Base-by-base conservation (phyloP, 2,329 filamentous ascomycete genomes). In the Venturia carpophila region DNA sequence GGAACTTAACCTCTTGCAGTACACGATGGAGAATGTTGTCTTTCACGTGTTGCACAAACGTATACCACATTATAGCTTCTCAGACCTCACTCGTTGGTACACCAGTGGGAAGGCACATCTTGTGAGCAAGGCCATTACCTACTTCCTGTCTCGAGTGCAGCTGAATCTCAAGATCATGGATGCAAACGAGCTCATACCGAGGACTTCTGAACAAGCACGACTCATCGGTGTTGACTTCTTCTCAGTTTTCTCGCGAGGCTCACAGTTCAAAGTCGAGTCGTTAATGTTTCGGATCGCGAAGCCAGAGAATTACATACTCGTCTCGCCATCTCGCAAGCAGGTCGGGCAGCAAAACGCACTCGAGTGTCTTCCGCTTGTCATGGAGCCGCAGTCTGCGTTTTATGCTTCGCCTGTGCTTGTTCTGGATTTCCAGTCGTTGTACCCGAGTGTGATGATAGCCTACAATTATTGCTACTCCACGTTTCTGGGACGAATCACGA, bases 391-490 rank as follows among this genome's bases (percentile, higher is more conserved):
- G 71, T 97, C 92, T 69, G 90, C 87, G 7, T 96, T 99, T 73
- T 99, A 99, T 76, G 91, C 81, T 65, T 94, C 90, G 67, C 94
- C 94, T 0, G 74, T 99, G 0, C 74, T 99, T 3, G 94, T 99
- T 0, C 81, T 99, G 7, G 94, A 99, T 75, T 99, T 99, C 68
- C 93, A 97, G 72, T 96, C 91, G 67, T 78, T 99, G 60, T 99
- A 99, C 69, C 94, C 94, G 0, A 97, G 92, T 75, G 88, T 97
- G 67, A 97, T 99, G 92, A 97, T 99, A 72, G 94, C 94, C 0
- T 97, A 99, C 79, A 99, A 99, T 72, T 94, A 97, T 73, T 99
- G 94, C 78, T 99, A 99, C 73, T 97, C 94, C 0, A 99, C 94
- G 0, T 99, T 92, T 70, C 81, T 97, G 0, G 94, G 94, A 0